phyloP scores from a whole-genome alignment of 768 basidiomycete species.

The Dentipellis fragilis region DNA sequence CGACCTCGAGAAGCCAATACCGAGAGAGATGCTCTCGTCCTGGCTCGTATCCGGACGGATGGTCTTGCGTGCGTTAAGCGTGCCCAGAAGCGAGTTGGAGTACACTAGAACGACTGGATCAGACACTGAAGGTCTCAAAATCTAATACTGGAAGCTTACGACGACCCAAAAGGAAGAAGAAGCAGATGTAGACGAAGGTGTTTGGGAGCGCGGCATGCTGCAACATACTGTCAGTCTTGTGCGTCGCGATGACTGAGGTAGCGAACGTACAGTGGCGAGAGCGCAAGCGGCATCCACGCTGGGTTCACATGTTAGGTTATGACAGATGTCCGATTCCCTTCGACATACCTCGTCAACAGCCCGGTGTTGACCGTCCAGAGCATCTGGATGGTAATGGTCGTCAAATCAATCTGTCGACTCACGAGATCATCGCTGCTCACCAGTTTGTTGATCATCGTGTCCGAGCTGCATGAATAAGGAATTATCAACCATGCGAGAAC shows the following conservation, averaged over 20 bases:
- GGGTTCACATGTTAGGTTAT: background rate
- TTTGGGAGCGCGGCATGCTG: conserved; percentile 38
- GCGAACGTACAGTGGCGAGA: conserved; percentile 26
- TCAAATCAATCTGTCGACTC: too few relatives aligned
- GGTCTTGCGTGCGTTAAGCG: conserved; percentile 33
- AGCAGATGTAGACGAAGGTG: conserved; percentile 47
- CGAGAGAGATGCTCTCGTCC: background rate
- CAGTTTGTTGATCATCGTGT: conserved; percentile 33
- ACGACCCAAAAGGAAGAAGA: conserved; percentile 47
- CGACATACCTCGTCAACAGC: conserved; percentile 23
- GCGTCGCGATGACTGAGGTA: background rate
- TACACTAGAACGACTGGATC: conserved; percentile 28
- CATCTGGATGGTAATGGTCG: conserved; percentile 18
- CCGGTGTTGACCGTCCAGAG: conserved; percentile 33
- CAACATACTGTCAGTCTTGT: background rate
- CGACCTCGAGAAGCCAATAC: background rate
- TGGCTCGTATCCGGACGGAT: background rate
- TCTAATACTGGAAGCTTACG: conserved; percentile 19
- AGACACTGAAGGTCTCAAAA: background rate
- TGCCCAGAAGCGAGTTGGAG: conserved; percentile 44
- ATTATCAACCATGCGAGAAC: too few relatives aligned
- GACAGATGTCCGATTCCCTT: background rate
- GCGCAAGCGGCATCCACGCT: conserved; percentile 33
- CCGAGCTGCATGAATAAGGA: conserved; percentile 19
- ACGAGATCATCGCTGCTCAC: conserved; percentile 1